Base-by-base conservation (phyloP, 176 grass and related monocot species). In the Avena sativa region DNA sequence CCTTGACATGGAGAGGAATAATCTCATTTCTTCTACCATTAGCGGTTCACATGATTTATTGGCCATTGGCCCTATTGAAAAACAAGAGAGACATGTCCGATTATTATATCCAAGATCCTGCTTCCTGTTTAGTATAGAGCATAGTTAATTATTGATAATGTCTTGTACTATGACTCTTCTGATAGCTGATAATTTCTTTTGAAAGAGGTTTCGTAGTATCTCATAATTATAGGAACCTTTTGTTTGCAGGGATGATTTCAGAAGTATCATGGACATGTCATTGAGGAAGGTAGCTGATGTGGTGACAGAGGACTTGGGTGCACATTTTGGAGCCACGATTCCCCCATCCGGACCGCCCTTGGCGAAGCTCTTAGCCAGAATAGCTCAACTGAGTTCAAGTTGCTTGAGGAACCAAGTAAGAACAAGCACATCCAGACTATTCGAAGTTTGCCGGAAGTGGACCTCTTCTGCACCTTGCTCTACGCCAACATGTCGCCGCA, bases 381-480 rank as follows among this genome's bases (percentile, higher is more conserved):
- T 98, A 44, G 89, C 87, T 4, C 92, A 94, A 12, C 44, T 99
- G 73, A 92, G 89, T 53, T 74, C 57, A 3, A 79, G 17, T 86
- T 99, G 75, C 97, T 99, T 25, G 97, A 99, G 68, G 97, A 99
- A 59, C 97, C 94, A 60, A 87, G 85, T 50, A 90, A 87, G 74
- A 99, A 99, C 87, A 97, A 93, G 65, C 92, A 96, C 74, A 90
- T 93, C 21, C 85, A 97, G 80, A 91, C 87, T 43, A 88, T 99
- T 47, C 74, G 78, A 90, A 93, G 79, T 76, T 88, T 92, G 88
- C 91, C 92, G 4, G 92, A 99, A 85, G 94, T 97, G 51, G 90
- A 90, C 52, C 91, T 96, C 76, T 99, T 99, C 82, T 96, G 92
- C 85, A 92, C 97, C 30, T 92, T 99, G 47, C 89, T 99, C 15